A percentile compares a stretch with the other conserved stretches of the same genome.
Evolutionary conservation across 352 stramenopile species (phyloP).

Genomic region (Phytopythium kandeliae): DNA sequence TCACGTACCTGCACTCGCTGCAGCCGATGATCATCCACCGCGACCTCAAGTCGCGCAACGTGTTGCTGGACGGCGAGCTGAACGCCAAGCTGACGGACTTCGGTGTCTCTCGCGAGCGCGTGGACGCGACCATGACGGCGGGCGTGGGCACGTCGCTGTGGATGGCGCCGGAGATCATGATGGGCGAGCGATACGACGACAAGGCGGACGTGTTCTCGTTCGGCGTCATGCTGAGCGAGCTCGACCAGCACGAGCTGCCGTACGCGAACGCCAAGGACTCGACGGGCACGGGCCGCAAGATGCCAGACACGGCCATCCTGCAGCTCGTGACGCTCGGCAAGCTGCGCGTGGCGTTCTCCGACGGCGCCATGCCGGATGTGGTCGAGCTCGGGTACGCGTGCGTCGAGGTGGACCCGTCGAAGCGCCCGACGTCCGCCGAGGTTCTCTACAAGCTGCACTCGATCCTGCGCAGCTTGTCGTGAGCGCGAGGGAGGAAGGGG

Average conservation of each 20-base stretch:
- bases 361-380: conserved; percentile 9
- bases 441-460: conserved; percentile 30
- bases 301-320: conserved; percentile 29
- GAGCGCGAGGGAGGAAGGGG: too few species aligned
- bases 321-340: conserved; percentile 35
- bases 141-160: conserved; percentile 32
- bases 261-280: conserved; percentile 27
- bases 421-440: conserved; percentile 22
- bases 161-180: conserved; percentile 44
- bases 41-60: conserved; percentile 55
- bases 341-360: conserved; percentile 28
- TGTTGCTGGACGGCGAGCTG: conserved; percentile 22
- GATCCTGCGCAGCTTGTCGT: conserved; percentile 14
- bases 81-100: conserved; percentile 50
- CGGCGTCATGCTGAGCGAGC: conserved; percentile 32
- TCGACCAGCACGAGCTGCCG: conserved; percentile 34
- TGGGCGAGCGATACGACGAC: conserved; percentile 33
- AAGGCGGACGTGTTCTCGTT: conserved; percentile 50
- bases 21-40: conserved; percentile 32
- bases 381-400: conserved; percentile 14
- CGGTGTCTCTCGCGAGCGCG: conserved; percentile 27
- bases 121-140: conserved; percentile 28
- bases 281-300: conserved; percentile 19
- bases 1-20: conserved; percentile 43
- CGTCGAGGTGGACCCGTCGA: conserved; percentile 17